Conservation (phyloP, 805 yeast species). For the Phaffomyces antillensis region DNA sequence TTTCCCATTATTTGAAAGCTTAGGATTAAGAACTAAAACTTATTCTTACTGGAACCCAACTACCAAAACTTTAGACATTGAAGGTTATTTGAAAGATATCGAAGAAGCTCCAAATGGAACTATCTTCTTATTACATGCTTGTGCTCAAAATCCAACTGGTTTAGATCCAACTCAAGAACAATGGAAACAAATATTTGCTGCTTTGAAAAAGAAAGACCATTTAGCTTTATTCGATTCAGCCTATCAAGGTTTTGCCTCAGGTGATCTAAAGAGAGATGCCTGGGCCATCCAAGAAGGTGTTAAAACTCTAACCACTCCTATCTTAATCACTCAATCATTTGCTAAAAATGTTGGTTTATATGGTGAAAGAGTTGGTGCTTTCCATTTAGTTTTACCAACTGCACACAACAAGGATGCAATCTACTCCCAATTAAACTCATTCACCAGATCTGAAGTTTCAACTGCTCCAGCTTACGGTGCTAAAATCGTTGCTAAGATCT, state of each 20-base stretch:
- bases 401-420: conserved; percentile 47
- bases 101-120: conserved; percentile 68
- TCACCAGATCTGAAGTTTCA: conserved; percentile 80
- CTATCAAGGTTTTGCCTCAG: conserved; percentile 95
- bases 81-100: conserved; percentile 60
- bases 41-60: conserved; percentile 85
- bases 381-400: conserved; percentile 60
- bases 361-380: conserved; percentile 95
- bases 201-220: conserved; percentile 54
- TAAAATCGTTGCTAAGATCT: conserved; percentile 72
- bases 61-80: conserved; percentile 63
- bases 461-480: conserved; percentile 97
- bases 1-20: conserved; percentile 65
- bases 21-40: conserved; percentile 57
- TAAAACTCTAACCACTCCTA: conserved; percentile 42
- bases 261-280: conserved; percentile 76
- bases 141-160: conserved; percentile 98
- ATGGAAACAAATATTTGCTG: conserved; percentile 68
- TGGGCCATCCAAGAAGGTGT: conserved; percentile 65
- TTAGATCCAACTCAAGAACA: conserved; percentile 81
- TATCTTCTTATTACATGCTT: conserved; percentile 79
- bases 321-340: conserved; percentile 86
- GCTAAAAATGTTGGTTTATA: conserved; percentile 96
- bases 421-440: conserved; percentile 64
- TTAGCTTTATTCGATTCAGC: conserved; percentile 89